Percentiles rank a stretch among this genome's conserved stretches.
Conservation (phyloP, 2,329 filamentous ascomycete species). For the Colletotrichum siamense region DNA sequence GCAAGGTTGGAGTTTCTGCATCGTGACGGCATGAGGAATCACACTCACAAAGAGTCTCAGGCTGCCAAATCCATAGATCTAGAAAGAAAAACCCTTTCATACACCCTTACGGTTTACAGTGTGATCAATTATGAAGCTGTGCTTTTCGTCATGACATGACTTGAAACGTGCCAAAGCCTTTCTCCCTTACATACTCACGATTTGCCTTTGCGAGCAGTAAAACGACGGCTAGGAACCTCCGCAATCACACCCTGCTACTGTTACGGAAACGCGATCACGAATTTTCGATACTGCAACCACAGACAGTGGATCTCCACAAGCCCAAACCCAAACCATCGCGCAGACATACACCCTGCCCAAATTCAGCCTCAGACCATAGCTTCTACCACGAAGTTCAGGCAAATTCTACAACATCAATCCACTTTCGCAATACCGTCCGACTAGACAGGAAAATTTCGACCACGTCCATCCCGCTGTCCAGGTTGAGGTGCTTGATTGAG, state of each 20-base stretch:
- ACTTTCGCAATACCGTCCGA: neutral
- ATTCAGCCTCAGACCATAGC: neutral
- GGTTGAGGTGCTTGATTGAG: neutral
- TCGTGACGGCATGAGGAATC: no score
- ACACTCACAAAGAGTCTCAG: neutral
- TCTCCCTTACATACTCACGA: neutral
- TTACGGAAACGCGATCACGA: neutral
- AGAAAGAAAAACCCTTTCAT: neutral
- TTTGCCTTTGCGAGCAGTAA: neutral
- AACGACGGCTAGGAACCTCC: neutral
- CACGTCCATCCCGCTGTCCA: neutral
- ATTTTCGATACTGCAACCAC: neutral
- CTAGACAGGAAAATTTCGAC: neutral
- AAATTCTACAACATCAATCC: neutral
- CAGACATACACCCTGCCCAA: neutral
- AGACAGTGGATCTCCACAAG: neutral
- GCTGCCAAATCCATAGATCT: neutral
- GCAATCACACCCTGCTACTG: neutral
- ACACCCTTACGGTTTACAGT: neutral
- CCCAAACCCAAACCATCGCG: neutral
- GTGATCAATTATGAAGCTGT: neutral
- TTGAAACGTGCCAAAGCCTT: neutral
- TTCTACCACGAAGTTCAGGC: neutral
- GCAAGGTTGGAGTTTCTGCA: no score
- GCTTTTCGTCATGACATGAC: neutral